phyloP scores from a whole-genome alignment of 495 filamentous ascomycete species.

The Rostrohypoxylon terebratum region DNA sequence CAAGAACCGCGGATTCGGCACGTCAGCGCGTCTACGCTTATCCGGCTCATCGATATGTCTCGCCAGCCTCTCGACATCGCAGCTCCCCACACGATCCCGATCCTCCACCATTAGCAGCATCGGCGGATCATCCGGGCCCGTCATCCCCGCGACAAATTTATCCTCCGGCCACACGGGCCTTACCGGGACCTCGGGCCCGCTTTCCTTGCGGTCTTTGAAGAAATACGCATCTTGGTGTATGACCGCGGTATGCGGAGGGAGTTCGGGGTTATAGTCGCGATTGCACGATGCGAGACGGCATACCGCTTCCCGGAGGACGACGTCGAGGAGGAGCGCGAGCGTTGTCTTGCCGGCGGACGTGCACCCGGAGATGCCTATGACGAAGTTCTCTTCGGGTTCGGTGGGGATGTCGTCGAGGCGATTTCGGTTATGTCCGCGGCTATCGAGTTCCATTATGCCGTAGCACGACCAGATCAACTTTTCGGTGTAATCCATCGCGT shows the following conservation, averaged over 20 bases:
- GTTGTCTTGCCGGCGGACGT: slow-evolving; percentile 25
- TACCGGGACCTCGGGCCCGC: background rate
- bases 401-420: background rate
- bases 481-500: slow-evolving; percentile 15
- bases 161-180: slow-evolving; percentile 13
- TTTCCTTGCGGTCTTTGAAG: background rate
- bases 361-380: slow-evolving; percentile 19
- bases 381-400: slow-evolving; percentile 1
- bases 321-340: slow-evolving; percentile 18
- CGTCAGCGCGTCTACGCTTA: background rate
- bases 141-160: background rate
- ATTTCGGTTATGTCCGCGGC: background rate
- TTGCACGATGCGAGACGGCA: background rate
- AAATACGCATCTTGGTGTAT: slow-evolving; percentile 24
- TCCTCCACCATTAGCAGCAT: slow-evolving; percentile 8
- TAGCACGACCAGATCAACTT: slow-evolving; percentile 13
- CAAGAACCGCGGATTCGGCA: slow-evolving; percentile 14
- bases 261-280: background rate
- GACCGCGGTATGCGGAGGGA: slow-evolving; percentile 6
- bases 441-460: slow-evolving; percentile 9
- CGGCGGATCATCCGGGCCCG: background rate
- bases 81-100: slow-evolving; percentile 9
- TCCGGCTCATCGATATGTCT: slow-evolving; percentile 12
- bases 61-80: slow-evolving; percentile 12
- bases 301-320: background rate